Conservation (phyloP, 148 eudicot genomes). For the Cornus suecica region DNA sequence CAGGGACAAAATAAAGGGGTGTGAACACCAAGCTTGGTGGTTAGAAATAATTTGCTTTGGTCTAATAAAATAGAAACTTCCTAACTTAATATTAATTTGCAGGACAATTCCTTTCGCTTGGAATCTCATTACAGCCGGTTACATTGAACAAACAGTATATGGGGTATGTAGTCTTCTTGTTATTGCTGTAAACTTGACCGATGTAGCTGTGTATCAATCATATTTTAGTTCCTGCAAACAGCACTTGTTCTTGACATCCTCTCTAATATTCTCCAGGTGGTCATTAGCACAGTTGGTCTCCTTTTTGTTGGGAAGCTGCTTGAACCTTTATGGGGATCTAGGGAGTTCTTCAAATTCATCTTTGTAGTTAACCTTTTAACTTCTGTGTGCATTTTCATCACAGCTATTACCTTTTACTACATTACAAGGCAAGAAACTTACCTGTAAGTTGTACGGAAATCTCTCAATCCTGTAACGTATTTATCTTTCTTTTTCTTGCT, state of each 20-base stretch:
- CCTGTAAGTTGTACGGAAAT: slow-evolving; percentile 61
- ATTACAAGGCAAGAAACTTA: slow-evolving; percentile 72
- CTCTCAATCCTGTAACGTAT: not conserved
- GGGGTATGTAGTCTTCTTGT: slow-evolving; percentile 52
- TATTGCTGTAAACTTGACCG: not conserved
- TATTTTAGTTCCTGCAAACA: not conserved
- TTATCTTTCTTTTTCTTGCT: not conserved
- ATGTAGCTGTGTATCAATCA: not conserved
- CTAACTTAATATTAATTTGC: slow-evolving; percentile 15
- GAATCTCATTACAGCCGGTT: slow-evolving; percentile 96
- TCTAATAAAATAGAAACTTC: not conserved
- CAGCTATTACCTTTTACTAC: slow-evolving; percentile 86
- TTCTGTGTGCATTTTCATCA: slow-evolving; percentile 72
- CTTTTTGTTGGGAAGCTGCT: slow-evolving; percentile 89
- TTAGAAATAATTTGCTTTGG: not conserved
- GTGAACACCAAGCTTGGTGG: not conserved
- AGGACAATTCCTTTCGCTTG: slow-evolving; percentile 99
- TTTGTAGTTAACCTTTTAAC: slow-evolving; percentile 86
- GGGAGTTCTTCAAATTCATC: slow-evolving; percentile 93
- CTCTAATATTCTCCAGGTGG: slow-evolving; percentile 41
- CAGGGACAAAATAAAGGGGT: not conserved
- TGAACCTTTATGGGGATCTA: slow-evolving; percentile 98
- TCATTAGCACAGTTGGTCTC: slow-evolving; percentile 72
- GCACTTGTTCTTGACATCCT: slow-evolving; percentile 5
- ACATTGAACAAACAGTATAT: slow-evolving; percentile 73